Conservation (phyloP, 495 filamentous ascomycete species). For the Sordaria brevicollis region DNA sequence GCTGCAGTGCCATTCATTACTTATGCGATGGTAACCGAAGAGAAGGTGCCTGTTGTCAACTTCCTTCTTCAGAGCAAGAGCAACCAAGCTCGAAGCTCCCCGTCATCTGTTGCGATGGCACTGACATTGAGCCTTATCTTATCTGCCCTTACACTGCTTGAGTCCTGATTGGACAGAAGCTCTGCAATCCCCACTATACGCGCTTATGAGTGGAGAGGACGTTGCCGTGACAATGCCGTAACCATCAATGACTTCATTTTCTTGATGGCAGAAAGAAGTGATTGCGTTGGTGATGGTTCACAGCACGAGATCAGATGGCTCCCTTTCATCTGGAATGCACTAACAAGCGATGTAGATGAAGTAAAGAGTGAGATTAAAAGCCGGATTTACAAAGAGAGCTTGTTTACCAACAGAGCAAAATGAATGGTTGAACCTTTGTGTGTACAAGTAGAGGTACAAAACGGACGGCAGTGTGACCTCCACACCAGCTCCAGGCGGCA, state of each 20-base stretch:
- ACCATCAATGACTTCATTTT: background rate
- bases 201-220: background rate
- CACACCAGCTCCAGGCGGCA: background rate
- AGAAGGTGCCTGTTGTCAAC: background rate
- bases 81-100: background rate
- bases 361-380: background rate
- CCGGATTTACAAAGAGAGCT: background rate
- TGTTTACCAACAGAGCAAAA: background rate
- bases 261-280: background rate
- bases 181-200: background rate
- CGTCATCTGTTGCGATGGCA: background rate
- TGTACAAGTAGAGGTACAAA: too few species aligned
- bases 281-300: background rate
- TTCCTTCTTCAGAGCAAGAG: background rate
- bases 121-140: background rate
- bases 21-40: background rate
- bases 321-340: background rate
- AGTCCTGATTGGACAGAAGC: background rate
- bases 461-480: background rate
- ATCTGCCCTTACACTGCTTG: background rate
- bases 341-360: background rate
- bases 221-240: background rate
- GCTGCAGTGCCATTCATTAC: background rate
- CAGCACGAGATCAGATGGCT: background rate
- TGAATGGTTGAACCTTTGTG: background rate